Base-by-base conservation (phyloP, 768 basidiomycete genomes). In the Tremella yokohamensis region DNA sequence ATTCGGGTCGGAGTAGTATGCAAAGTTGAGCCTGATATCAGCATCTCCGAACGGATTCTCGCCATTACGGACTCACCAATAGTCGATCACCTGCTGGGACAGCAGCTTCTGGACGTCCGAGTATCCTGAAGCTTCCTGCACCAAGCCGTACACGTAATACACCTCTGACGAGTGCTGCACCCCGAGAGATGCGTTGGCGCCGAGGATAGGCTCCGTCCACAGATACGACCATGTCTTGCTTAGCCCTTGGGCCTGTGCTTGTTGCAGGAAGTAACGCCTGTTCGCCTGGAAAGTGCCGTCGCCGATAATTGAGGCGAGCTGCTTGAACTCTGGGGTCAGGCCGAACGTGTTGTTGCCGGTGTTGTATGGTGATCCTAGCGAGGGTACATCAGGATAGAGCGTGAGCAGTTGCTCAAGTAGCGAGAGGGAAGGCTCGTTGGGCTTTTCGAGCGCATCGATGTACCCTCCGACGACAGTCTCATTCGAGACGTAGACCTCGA, bases 61-160 rank as follows among this genome's bases (percentile, higher is more conserved):
- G n/a, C n/a, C n/a, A n/a, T n/a, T n/a, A n/a, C n/a, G n/a, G n/a
- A 60, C 70, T 57, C 49, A 75, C 74, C 70, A 74, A 65, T 76
- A 76, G 26, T 68, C 60, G 24, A 64, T 51, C 62, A 69, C 65
- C 15, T 57, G 50, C 40, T 60, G 49, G 6, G 68, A 64, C 2
- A 76, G 38, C 13, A 26, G n/a, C 12, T 26, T 52, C 25, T 68
- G 64, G 13, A 29, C 53, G 1, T 54, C 58, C 4, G 66, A 64
- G 37, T 49, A 49, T 8, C 48, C 54, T 9, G 54, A 37, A 13
- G 37, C 53, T 8, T 37, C 7, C 16, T 29, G 16, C 16, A 49
- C 18, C 4, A 49, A 29, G 49, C 49, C 25, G 20, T 49, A 20
- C 20, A 49, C 49, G 49, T 20, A 29, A 29, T 49, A 34, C 6